These are phyloP conservation scores for Chimonanthus salicifolius DNA, from an alignment of 164 flowering plant genomes.

Conservation along the genomic window DNA sequence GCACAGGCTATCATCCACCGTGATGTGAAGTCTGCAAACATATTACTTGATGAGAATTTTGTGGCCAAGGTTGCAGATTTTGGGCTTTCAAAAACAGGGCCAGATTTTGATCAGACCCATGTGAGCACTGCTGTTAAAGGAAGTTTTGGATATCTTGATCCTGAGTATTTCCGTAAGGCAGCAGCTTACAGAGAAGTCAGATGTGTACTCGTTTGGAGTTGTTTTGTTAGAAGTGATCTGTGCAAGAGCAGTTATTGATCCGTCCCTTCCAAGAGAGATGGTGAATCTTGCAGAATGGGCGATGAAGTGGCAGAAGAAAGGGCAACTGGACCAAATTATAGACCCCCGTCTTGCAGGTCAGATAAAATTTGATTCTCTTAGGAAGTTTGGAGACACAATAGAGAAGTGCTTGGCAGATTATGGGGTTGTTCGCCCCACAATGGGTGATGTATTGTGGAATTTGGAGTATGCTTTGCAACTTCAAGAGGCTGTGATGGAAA, in stretches of 20 bases:
- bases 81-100: conserved; percentile 78
- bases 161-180: conserved; percentile 76
- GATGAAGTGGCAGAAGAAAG: conserved; percentile 38
- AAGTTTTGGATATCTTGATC: conserved; percentile 89
- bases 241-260: conserved; percentile 82
- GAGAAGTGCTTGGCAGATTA: conserved; percentile 72
- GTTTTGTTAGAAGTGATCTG: conserved; percentile 74
- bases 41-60: conserved; percentile 66
- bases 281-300: conserved; percentile 79
- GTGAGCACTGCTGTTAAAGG: conserved; percentile 90
- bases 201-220: conserved; percentile 88
- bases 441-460: conserved; percentile 92
- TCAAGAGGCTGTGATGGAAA: conserved; percentile 26
- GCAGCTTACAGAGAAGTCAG: conserved; percentile 79
- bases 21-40: conserved; percentile 89
- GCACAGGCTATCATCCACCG: conserved; percentile 77
- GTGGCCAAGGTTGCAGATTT: conserved; percentile 92
- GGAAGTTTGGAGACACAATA: conserved; percentile 60
- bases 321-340: conserved; percentile 45
- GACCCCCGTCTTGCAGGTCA: conserved; percentile 51
- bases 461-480: conserved; percentile 69
- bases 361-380: conserved; percentile 49
- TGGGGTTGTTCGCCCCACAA: conserved; percentile 68
- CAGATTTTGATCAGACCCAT: conserved; percentile 69
- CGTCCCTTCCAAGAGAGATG: conserved; percentile 60